Evolutionary conservation across 306 rosid genomes (phyloP).

Genomic region (Ormosia semicastrata): DNA sequence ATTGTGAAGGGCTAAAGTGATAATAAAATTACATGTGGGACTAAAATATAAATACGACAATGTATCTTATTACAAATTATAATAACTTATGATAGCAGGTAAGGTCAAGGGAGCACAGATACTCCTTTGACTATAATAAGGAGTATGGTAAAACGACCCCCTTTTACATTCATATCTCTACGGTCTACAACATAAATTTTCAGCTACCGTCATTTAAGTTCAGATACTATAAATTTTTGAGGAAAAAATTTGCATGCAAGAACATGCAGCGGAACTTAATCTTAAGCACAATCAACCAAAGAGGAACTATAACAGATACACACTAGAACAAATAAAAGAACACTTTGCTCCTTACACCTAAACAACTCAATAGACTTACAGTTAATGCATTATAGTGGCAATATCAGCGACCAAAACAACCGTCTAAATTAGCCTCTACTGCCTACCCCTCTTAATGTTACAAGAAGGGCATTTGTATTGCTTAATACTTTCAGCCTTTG

Average conservation of each 20-base stretch:
- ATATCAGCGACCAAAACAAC: neutral
- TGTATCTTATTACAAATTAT: too few relatives aligned
- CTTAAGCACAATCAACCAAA: neutral
- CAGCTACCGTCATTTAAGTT: neutral
- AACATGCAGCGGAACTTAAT: neutral
- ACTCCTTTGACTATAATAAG: too few relatives aligned
- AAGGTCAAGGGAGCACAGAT: too few relatives aligned
- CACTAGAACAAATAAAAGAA: neutral
- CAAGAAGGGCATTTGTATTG: conserved; percentile 65
- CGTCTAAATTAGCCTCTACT: neutral
- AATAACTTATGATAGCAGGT: too few relatives aligned
- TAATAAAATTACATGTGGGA: too few relatives aligned
- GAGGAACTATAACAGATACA: neutral
- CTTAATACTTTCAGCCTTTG: conserved; percentile 52
- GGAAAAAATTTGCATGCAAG: neutral
- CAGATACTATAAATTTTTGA: neutral
- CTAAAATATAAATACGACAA: too few relatives aligned
- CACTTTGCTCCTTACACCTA: neutral
- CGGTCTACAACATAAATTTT: too few relatives aligned
- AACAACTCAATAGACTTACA: neutral
- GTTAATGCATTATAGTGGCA: neutral
- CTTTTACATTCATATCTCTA: too few relatives aligned
- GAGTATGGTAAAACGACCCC: too few relatives aligned
- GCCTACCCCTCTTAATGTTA: conserved; percentile 46
- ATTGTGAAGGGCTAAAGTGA: too few relatives aligned